Base-by-base conservation (phyloP, 345 rosid genomes). In the Eucalyptus guilfoylei region DNA sequence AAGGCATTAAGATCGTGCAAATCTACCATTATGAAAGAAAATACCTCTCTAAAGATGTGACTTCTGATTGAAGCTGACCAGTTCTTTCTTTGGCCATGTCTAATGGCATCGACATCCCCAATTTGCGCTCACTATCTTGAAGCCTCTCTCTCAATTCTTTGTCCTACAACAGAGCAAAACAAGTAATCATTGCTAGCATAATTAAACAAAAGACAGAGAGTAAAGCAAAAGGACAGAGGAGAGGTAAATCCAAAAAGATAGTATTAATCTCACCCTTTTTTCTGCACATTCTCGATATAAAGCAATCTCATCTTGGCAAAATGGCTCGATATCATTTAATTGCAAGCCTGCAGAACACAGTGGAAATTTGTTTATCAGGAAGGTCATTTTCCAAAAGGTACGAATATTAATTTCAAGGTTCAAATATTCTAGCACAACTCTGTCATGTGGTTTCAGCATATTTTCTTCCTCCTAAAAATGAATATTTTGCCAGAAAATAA, bases 251-350 rank as follows among this genome's bases (percentile, higher is more conserved):
- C 23, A 64, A 87, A 86, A 60, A 14, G 62, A 42, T 8, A n/a
- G 26, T 28, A 26, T 54, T 34, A 37, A 86, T 67, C 93, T 90
- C 89, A 98, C 98, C 93, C 99, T 94, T 87, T 89, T 97, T 90
- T 95, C 97, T 81, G 96, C 97, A 91, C 99, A 98, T 55, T 96
- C 94, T 88, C 92, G 90, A 92, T 95, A 98, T 88, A 98, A 87
- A 88, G 93, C 96, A 90, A 98, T 93, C 94, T 98, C 98, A 76
- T 98, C 99, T 93, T 97, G 98, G 90, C 98, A 96, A 92, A 98
- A 98, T 26, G 99, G 98, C 89, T 98, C 99, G 30, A 95, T 96
- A 87, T 95, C 97, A 90, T 97, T 96, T 92, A 97, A 91, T 89
- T 97, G 99, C 94, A 98, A 93, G 90, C 99, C 99, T 95, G 80